These are phyloP conservation scores for Axilococcus clingmanii DNA, from an alignment of 139 green algal species.

Conservation along the genomic window DNA sequence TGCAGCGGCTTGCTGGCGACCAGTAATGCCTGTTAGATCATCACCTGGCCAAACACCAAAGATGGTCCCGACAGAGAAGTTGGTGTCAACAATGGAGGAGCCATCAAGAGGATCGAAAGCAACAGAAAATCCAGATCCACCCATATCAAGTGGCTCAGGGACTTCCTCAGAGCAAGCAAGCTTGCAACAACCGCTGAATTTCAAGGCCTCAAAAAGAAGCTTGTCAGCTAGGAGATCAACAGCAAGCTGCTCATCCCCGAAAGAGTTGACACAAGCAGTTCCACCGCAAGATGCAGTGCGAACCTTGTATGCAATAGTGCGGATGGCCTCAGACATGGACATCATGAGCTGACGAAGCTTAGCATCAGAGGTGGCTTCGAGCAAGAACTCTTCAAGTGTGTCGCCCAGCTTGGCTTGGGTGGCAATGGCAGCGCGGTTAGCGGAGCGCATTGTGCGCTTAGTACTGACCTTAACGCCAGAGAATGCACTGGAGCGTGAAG, in stretches of 20 bases:
- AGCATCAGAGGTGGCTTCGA: conserved; percentile 66
- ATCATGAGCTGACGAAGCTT: conserved; percentile 89
- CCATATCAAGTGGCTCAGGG: conserved; percentile 79
- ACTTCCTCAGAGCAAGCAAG: conserved; percentile 90
- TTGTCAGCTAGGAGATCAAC: conserved; percentile 92
- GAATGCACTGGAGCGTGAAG: conserved; percentile 10
- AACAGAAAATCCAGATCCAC: conserved; percentile 72
- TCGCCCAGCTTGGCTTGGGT: conserved; percentile 62
- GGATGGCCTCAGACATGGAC: conserved; percentile 77
- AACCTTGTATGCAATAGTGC: conserved; percentile 94
- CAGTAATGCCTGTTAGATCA: conserved; percentile 67
- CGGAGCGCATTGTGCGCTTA: conserved; percentile 12
- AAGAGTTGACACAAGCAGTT: conserved; percentile 86
- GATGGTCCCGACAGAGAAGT: conserved; percentile 93
- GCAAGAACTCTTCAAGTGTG: conserved; percentile 85
- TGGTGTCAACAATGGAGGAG: conserved; percentile 92
- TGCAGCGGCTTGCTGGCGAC: conserved; percentile 70
- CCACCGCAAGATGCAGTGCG: conserved; percentile 79
- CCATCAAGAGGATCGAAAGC: conserved; percentile 92
- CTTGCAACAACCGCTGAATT: conserved; percentile 74
- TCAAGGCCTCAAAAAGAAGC: conserved; percentile 85
- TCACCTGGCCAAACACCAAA: conserved; percentile 87
- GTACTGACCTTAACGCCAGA: conserved; percentile 9
- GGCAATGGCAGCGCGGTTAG: conserved; percentile 5
- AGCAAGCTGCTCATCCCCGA: conserved; percentile 91